These are phyloP conservation scores for Opeltia flavorubescens DNA, from an alignment of 495 filamentous ascomycete genomes.

Conservation along the genomic window DNA sequence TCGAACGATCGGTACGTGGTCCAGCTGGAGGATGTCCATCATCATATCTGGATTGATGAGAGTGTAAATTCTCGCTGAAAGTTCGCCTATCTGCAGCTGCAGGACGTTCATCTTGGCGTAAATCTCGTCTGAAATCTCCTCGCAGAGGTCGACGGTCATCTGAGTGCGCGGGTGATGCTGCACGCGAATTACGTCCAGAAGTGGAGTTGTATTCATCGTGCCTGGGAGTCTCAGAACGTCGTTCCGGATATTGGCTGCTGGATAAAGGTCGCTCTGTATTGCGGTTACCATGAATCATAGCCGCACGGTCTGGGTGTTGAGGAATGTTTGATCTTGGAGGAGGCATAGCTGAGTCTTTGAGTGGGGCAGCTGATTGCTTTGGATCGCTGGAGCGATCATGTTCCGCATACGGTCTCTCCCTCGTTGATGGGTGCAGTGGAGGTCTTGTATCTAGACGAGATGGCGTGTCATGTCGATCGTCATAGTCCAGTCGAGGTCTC, in stretches of 20 bases:
- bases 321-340: slow-evolving; percentile 11
- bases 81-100: slow-evolving; percentile 6
- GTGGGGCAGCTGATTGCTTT: neutral
- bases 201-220: slow-evolving; percentile 7
- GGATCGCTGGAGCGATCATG: slow-evolving; percentile 4
- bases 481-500: slow-evolving; percentile 2
- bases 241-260: slow-evolving; percentile 7
- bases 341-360: slow-evolving; percentile 10
- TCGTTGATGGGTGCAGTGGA: slow-evolving; percentile 4
- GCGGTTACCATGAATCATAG: slow-evolving; percentile 15
- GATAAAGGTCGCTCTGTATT: slow-evolving; percentile 2
- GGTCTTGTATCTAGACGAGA: slow-evolving; percentile 8
- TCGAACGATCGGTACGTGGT: slow-evolving; percentile 11
- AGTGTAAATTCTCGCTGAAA: slow-evolving; percentile 6
- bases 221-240: slow-evolving; percentile 7
- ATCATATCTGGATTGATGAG: slow-evolving; percentile 6
- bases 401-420: slow-evolving; percentile 5
- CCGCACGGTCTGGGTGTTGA: slow-evolving; percentile 15
- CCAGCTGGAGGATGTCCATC: slow-evolving; percentile 14
- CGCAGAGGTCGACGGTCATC: slow-evolving; percentile 12
- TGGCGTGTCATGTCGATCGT: slow-evolving; percentile 10
- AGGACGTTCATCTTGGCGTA: slow-evolving; percentile 9
- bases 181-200: slow-evolving; percentile 9
- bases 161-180: slow-evolving; percentile 10
- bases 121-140: slow-evolving; percentile 5